Evolutionary conservation across 495 filamentous ascomycete genomes (phyloP), one percentile per base, ranked within the genome.

Genomic region (Podospora didyma): DNA sequence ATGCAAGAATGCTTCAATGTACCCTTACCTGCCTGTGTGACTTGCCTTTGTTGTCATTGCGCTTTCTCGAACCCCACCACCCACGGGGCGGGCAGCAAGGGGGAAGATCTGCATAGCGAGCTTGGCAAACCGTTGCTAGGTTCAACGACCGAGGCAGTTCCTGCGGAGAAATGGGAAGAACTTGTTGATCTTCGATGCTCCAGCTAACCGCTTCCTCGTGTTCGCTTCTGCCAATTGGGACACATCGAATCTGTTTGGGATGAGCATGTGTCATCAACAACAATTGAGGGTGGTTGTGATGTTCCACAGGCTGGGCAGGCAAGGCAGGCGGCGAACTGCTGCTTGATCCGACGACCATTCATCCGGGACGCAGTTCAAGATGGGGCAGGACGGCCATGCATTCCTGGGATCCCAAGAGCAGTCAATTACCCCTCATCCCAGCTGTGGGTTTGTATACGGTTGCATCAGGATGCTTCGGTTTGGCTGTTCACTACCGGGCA

Each of bases 391-490:
- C 12, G 35, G 45, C 34, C 35, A 34, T 47, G 10, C 41, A 22
- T 11, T 7, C 9, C 21, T 35, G 52, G 17, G 3, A 57, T 49
- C 26, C 4, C 34, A 48, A 46, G 19, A 20, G 24, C 49, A 24
- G 53, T 56, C 53, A 63, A 66, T 53, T 63, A 63, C 63, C 61
- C 63, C 57, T 66, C 61, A 63, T 49, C 60, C 54, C 46, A 37
- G 51, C 28, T 54, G 19, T 7, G 20, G 42, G 46, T 53, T 51
- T 50, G 23, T 48, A 42, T 44, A 53, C 28, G 19, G 44, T 39
- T 51, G 46, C 34, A 56, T 24, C 47, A 12, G 39, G 39, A 39
- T 24, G 37, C 16, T 35, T 59, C 59, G 59, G 59, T 28, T 49
- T 54, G 62, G 46, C 48, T 37, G 59, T 49, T 23, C 46, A 62